These are phyloP conservation scores for Fusarium sp. DNA, from an alignment of 2,329 filamentous ascomycete genomes.

Conservation along the genomic window DNA sequence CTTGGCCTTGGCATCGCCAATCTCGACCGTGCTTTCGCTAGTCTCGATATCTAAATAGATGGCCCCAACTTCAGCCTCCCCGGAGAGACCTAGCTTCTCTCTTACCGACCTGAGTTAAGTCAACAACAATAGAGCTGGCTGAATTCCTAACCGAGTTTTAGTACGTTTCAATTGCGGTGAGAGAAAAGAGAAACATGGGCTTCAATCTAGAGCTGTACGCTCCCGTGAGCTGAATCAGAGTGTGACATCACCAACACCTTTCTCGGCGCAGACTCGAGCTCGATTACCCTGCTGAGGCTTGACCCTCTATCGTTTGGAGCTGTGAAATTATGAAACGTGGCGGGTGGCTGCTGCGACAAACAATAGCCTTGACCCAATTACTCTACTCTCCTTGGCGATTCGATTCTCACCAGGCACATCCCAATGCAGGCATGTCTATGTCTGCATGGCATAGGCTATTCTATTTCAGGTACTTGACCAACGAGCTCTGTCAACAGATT, in stretches of 20 bases:
- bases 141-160: background rate
- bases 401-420: background rate
- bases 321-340: constrained; percentile 12
- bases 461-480: background rate
- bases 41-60: background rate
- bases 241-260: constrained; percentile 5
- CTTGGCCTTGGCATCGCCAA: background rate
- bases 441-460: background rate
- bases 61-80: constrained; percentile 1
- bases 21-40: background rate
- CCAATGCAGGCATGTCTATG: background rate
- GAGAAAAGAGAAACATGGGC: background rate
- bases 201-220: constrained; percentile 12
- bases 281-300: background rate
- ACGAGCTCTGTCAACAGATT: constrained; percentile 1
- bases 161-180: constrained; percentile 8
- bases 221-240: constrained; percentile 17
- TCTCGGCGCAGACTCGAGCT: constrained; percentile 29
- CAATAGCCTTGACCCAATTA: constrained; percentile 16
- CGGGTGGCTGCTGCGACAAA: constrained; percentile 25
- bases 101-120: background rate
- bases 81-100: constrained; percentile 2
- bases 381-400: background rate
- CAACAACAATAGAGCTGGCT: background rate
- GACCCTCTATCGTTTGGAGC: background rate